Evolutionary conservation across 1,139 yeast genomes (phyloP).

Genomic region (Suzukiozyma palmioleophila): DNA sequence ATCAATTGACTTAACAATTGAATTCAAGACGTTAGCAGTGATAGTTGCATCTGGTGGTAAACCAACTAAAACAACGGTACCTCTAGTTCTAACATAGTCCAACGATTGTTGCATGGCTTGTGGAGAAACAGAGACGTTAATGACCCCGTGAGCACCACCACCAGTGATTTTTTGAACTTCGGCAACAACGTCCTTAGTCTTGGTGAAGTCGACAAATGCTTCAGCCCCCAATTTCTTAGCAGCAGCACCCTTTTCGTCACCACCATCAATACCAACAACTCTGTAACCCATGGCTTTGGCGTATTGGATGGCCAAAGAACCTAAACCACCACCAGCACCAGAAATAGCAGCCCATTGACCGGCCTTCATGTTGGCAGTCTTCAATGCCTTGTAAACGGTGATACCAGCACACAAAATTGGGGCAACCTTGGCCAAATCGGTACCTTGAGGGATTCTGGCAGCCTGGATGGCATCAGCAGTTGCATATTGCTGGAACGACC

Average conservation of each 20-base stretch:
- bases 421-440: conserved; percentile 69
- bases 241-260: conserved; percentile 58
- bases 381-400: conserved; percentile 74
- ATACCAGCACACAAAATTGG: conserved; percentile 84
- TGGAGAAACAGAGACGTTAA: conserved; percentile 70
- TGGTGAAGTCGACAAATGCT: conserved; percentile 59
- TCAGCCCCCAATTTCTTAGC: conserved; percentile 63
- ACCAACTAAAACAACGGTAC: conserved; percentile 71
- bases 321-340: conserved; percentile 80
- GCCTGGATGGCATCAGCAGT: conserved; percentile 86
- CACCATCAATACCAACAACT: conserved; percentile 74
- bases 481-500: conserved; percentile 77
- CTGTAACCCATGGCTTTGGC: conserved; percentile 74
- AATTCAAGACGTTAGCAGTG: conserved; percentile 57
- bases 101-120: conserved; percentile 61
- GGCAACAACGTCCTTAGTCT: conserved; percentile 50
- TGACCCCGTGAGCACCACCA: conserved; percentile 78
- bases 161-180: conserved; percentile 57
- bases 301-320: conserved; percentile 70
- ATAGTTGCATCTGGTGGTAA: conserved; percentile 71
- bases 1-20: conserved; percentile 60
- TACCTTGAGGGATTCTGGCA: conserved; percentile 65
- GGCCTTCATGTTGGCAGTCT: conserved; percentile 58
- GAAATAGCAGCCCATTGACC: conserved; percentile 78
- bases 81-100: conserved; percentile 61